Conservation (phyloP, 306 rosid species). For the Begonia peltatifolia region DNA sequence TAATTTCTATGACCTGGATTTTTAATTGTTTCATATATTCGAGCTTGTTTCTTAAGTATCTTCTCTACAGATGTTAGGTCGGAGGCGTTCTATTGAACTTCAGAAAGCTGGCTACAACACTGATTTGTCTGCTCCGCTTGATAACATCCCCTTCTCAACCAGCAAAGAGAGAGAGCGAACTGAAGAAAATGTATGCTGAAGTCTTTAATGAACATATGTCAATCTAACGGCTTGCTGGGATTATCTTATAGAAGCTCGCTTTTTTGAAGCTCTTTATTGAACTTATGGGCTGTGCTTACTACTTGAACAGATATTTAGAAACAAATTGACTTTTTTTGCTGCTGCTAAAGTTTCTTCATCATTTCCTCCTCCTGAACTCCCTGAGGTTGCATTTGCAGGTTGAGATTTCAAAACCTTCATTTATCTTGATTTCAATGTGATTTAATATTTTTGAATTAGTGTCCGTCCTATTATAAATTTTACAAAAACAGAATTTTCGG, state of each 20-base stretch:
- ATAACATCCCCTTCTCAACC: conserved; percentile 61
- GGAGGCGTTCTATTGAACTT: conserved; percentile 71
- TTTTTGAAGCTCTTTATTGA: too few relatives aligned
- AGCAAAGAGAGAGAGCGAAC: conserved; percentile 55
- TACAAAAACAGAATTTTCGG: too few relatives aligned
- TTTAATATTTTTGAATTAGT: too few relatives aligned
- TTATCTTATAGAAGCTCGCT: too few relatives aligned
- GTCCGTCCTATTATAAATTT: too few relatives aligned
- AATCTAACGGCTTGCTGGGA: not conserved
- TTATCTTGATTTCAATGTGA: too few relatives aligned
- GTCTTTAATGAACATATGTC: not conserved
- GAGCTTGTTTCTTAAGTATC: conserved; percentile 13
- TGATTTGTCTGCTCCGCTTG: conserved; percentile 83
- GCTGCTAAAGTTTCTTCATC: conserved; percentile 89
- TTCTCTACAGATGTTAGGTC: conserved; percentile 61
- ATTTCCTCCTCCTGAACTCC: conserved; percentile 77
- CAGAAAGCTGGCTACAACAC: conserved; percentile 80
- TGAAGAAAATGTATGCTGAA: conserved; percentile 58
- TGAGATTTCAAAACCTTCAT: conserved; percentile 6
- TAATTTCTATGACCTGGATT: conserved; percentile 37
- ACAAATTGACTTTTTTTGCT: conserved; percentile 75
- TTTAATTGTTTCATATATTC: conserved; percentile 4
- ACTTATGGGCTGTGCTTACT: not conserved
- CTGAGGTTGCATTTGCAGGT: conserved; percentile 99
- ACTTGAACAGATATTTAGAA: conserved; percentile 51